Evolutionary conservation across 495 filamentous ascomycete species (phyloP).

Genomic region (Evansstolkia leycettana): DNA sequence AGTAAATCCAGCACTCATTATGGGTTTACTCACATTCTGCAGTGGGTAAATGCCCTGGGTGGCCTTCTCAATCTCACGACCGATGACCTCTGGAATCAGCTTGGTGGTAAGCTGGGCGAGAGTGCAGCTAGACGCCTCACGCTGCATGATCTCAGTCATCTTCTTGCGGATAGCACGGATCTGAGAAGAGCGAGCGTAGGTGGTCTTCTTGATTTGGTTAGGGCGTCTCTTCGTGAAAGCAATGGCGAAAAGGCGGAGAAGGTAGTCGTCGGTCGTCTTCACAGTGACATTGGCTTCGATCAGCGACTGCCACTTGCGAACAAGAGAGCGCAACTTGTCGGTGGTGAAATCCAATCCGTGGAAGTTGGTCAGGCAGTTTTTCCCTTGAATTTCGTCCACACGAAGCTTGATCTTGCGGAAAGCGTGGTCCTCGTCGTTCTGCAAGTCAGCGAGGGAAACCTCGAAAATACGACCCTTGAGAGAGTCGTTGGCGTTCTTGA

Average conservation of each 20-base stretch:
- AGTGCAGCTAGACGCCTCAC: constrained; percentile 87
- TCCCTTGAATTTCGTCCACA: constrained; percentile 97
- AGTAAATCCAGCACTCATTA: not conserved
- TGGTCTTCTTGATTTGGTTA: constrained; percentile 99
- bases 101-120: constrained; percentile 91
- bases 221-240: constrained; percentile 97
- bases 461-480: constrained; percentile 98
- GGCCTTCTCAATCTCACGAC: constrained; percentile 98
- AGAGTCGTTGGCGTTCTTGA: constrained; percentile 98
- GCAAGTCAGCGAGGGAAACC: constrained; percentile 94
- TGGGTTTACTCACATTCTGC: constrained; percentile 66
- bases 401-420: constrained; percentile 99
- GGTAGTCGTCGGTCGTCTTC: constrained; percentile 99
- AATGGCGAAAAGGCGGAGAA: constrained; percentile 94
- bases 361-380: constrained; percentile 99
- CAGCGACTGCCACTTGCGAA: constrained; percentile 97
- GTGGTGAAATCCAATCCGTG: constrained; percentile 99
- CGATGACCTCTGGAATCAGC: constrained; percentile 98
- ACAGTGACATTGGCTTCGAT: constrained; percentile 99
- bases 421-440: constrained; percentile 98
- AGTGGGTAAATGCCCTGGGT: constrained; percentile 98
- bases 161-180: constrained; percentile 96
- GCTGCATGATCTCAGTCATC: constrained; percentile 98
- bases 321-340: constrained; percentile 95
- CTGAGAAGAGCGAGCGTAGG: constrained; percentile 90